Percentiles rank a stretch among this genome's conserved stretches.
phyloP scores from a whole-genome alignment of 306 rosid genomes.

The Cicer yamashitae region DNA sequence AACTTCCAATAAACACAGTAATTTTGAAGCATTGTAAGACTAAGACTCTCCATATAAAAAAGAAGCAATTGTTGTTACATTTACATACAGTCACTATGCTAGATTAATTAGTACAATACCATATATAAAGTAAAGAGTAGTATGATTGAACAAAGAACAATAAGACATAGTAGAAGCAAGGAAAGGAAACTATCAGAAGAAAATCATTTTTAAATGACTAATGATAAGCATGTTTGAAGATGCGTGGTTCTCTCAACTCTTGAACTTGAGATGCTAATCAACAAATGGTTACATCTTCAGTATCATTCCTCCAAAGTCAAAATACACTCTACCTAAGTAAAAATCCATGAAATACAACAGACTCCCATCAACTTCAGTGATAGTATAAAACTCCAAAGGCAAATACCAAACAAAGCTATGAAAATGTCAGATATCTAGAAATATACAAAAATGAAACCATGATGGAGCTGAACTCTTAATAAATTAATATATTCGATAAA shows the following conservation, averaged over 20 bases:
- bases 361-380: slow-evolving; percentile 11
- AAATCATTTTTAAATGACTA: slow-evolving; percentile 14
- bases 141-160: slow-evolving; percentile 38
- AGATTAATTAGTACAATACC: slow-evolving; percentile 25
- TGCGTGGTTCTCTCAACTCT: slow-evolving; percentile 14
- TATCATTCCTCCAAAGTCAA: slow-evolving; percentile 35
- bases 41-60: slow-evolving; percentile 30
- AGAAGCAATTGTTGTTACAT: slow-evolving; percentile 35
- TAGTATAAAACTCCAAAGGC: slow-evolving; percentile 1
- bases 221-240: slow-evolving; percentile 21
- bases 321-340: slow-evolving; percentile 29
- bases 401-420: slow-evolving; percentile 28
- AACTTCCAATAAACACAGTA: slow-evolving; percentile 43
- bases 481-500: slow-evolving; percentile 26
- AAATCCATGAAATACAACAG: slow-evolving; percentile 32
- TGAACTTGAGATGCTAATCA: neutral
- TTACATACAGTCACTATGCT: slow-evolving; percentile 29
- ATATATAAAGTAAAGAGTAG: slow-evolving; percentile 6
- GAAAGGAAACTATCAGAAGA: slow-evolving; percentile 26
- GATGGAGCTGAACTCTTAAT: neutral
- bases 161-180: slow-evolving; percentile 13
- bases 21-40: slow-evolving; percentile 19
- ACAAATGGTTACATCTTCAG: slow-evolving; percentile 7
- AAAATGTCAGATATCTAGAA: slow-evolving; percentile 23
- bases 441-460: slow-evolving; percentile 1